Evolutionary conservation across 306 rosid species (phyloP).

Genomic region (Delonix regia): DNA sequence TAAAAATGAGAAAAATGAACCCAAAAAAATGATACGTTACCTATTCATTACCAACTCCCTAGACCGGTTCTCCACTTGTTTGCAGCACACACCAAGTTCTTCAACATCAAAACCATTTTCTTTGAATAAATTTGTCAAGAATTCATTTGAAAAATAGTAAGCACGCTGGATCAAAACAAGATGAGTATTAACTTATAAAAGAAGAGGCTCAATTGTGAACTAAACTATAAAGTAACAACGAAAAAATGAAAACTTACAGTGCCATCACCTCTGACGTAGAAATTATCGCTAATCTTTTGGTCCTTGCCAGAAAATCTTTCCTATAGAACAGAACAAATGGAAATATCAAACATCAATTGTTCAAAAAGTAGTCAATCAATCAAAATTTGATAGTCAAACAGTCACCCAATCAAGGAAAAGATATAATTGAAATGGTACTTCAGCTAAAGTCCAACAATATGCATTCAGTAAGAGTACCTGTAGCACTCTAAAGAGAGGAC

Average conservation of each 20-base stretch:
- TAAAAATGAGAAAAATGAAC: conserved; percentile 10
- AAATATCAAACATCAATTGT: conserved; percentile 7
- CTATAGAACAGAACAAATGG: conserved; percentile 45
- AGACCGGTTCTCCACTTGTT: conserved; percentile 94
- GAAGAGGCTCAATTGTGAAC: conserved; percentile 12
- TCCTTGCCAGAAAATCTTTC: conserved; percentile 88
- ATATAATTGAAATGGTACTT: conserved; percentile 12
- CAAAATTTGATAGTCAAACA: conserved; percentile 28
- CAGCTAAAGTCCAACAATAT: conserved; percentile 7
- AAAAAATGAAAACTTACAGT: conserved; percentile 66
- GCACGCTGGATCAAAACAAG: conserved; percentile 71
- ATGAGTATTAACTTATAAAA: conserved; percentile 31
- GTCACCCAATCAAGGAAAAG: not conserved
- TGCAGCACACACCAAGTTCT: conserved; percentile 77
- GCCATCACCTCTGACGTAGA: conserved; percentile 94
- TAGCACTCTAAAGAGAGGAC: conserved; percentile 6
- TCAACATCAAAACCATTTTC: conserved; percentile 80
- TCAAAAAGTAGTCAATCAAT: conserved; percentile 6
- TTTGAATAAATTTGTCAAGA: conserved; percentile 73
- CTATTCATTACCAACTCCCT: conserved; percentile 86
- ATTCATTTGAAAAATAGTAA: conserved; percentile 86
- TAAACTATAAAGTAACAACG: conserved; percentile 3
- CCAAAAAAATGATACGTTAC: conserved; percentile 44
- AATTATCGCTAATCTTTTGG: conserved; percentile 85
- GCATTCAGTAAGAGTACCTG: not conserved